Evolutionary conservation across 805 yeast genomes (phyloP), one percentile per base, ranked within the genome.

Genomic region (Blastobotrys attinorum): DNA sequence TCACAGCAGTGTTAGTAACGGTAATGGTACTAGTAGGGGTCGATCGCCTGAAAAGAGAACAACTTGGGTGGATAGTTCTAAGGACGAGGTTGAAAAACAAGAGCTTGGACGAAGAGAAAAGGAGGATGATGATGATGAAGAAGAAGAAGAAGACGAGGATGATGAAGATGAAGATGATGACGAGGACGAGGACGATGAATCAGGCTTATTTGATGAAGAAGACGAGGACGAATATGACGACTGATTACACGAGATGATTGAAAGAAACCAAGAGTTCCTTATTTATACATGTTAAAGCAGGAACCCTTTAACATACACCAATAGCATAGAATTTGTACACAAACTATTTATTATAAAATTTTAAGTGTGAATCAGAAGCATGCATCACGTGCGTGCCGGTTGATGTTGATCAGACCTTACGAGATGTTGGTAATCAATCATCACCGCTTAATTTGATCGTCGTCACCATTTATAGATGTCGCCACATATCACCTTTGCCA

Each of bases 121-220:
- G 13, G 22, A 16, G 20, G 25, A 15, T 15, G 29, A 23, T 20
- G 39, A n/a, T 3, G 31, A 22, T 5, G 31, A 37, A 0, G 57
- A 49, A 7, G 46, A 50, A 29, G 51, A 46, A 6, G 49, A 45
- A 22, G 55, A 37, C n/a, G 27, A 46, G 13, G 48, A 48, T 20
- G 56, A 53, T 64, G 72, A 65, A 25, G 66, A 65, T 3, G 61
- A 61, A 11, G 60, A 54, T 36, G 57, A 59, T 20, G 59, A 54
- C 22, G 48, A 49, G 31, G 59, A 56, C 37, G 52, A 60, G 37
- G 61, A 58, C 46, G 62, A 62, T 43, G 65, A 52, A 33, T 48
- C 47, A 21, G 56, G 49, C 10, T 59, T 59, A 41, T 58, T 58
- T 25, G 61, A 58, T 11, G 64, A 55, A 3, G 61, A 53, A 2